Base-by-base conservation (phyloP, 768 basidiomycete genomes). In the Podaxis sp. region DNA sequence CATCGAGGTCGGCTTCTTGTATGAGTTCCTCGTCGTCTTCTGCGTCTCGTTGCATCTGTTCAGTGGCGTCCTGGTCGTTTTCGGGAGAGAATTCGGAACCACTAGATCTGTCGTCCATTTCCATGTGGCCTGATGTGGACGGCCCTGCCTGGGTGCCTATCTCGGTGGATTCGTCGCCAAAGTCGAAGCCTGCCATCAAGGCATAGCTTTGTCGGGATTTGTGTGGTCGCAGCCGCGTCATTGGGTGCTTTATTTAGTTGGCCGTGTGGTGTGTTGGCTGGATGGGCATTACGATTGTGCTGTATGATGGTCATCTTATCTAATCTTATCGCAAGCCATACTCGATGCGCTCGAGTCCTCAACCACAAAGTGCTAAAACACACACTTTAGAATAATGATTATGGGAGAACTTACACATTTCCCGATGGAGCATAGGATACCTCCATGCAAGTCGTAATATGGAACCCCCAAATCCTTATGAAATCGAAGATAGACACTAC, bases 181-280 rank as follows among this genome's bases (percentile, higher is more conserved):
- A 64, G 1, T 71, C 77, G 35, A 72, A 61, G 3, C 66, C 74
- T 36, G 74, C 71, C 21, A 81, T 63, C 23, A 66, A 63, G 0
- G 76, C 72, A 71, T 89, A 89, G 67, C 75, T 83, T 35, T 76
- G 78, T 47, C 74, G 78, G 21, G 77, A 73, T 56, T 78, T 83
- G 56, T 88, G 77, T 18, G 82, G 79, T 21, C 87, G 81, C 46
- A 89, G 76, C 50, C 80, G 79, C 14, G 80, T 62, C 87, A 89
- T 89, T 59, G 58, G 32, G 46, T 37, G 51, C 42, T 54, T 37
- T 48, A 54, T 54, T 48, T 60, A 47, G 59, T 42, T 51, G 32
- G 37, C 50, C 16, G 37, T 58, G 42, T 53, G 50, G 23, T 32
- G 16, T 54, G 28, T 32, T 21, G 52, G 18, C 38, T 28, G 28